Evolutionary conservation across 2,329 filamentous ascomycete species (phyloP), one percentile per base, ranked within the genome.

Genomic region (Colletotrichum ledebouriae): DNA sequence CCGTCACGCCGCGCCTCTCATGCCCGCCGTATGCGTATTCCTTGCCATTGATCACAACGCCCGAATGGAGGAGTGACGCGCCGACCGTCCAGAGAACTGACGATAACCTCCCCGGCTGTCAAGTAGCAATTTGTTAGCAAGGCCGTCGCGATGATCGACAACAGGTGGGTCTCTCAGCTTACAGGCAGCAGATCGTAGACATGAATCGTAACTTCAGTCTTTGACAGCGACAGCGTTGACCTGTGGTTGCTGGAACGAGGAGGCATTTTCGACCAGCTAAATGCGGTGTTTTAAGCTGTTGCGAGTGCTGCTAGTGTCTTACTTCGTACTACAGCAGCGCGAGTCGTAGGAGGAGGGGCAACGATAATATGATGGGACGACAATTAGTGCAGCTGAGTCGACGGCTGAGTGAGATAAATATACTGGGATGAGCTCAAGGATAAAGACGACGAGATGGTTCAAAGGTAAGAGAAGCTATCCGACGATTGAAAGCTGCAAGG

Each of bases 21-120:
- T 97, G 93, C 1, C 93, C 93, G 49, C 93, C 93, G 75, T 93
- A 97, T 22, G 93, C 93, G 76, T 96, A 97, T 82, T 97, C 93
- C 71, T 85, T 87, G 72, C 90, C 88, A 76, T 90, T 90, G 79
- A 96, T 93, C 46, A 94, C 92, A 61, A 97, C 91, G 59, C 92
- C 93, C 0, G 93, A 93, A 77, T 97, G 93, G 5, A 96, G 86
- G 39, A 97, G 88, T 5, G 90, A 92, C 52, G 90, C 87, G 67
- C 93, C 93, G 62, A 95, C 77, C 20, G 89, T 86, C 93, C 93
- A 97, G 34, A 97, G 85, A 12, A 93, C 73, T 0, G 91, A 89
- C n/a, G 92, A 90, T 44, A 96, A 78, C 73, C 89, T 89, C 57
- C 92, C 91, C 46, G 92, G 91, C 87, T 94, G 68, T 71, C 61